Evolutionary conservation across 768 basidiomycete species (phyloP), one percentile per base, ranked within the genome.

Genomic region (Tulasnella sp.): DNA sequence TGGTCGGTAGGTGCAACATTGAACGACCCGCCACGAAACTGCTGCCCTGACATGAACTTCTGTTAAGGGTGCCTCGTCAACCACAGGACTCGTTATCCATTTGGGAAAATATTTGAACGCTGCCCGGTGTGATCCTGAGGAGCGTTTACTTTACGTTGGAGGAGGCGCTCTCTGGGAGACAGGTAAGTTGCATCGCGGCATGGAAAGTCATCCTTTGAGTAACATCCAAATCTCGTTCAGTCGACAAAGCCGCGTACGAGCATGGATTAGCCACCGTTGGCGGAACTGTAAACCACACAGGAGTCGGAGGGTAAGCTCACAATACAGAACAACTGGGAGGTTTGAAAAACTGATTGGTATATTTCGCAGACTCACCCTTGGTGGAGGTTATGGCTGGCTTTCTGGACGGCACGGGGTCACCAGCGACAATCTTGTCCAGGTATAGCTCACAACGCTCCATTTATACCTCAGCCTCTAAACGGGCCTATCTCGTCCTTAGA

Each of bases 1-100:
- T 75, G 74, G 58, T 58, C 60, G 50, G 60, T 64, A 11, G 28
- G 76, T 50, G 50, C 74, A 20, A 28, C 40, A 24, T 22, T 2
- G 40, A 22, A 11, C 2, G 37, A 37, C 11, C 28, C 14, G 41
- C 7, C 28, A 14, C 8, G 18, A 6, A 31, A 12, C 37, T 28
- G n/a, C 3, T 16, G 28, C 12, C 7, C 74, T 42, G 7, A 75
- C 20, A 1, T 75, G 22, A 18, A 24, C 40, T 90, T 81, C 87
- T 84, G 81, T 86, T 3, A 82, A 86, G 34, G 89, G 88, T 9
- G 85, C 88, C 8, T 79, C 78, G 22, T 69, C 78, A 14, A 41
- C 34, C 11, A 58, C 40, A 22, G 78, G 78, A 22, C 72, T 79
- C 28, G 78, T 79, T 22, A 79, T 79, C 28, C 34, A 79, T 41